Evolutionary conservation across 2,329 filamentous ascomycete genomes (phyloP).

Genomic region (Chaetomium globosum): DNA sequence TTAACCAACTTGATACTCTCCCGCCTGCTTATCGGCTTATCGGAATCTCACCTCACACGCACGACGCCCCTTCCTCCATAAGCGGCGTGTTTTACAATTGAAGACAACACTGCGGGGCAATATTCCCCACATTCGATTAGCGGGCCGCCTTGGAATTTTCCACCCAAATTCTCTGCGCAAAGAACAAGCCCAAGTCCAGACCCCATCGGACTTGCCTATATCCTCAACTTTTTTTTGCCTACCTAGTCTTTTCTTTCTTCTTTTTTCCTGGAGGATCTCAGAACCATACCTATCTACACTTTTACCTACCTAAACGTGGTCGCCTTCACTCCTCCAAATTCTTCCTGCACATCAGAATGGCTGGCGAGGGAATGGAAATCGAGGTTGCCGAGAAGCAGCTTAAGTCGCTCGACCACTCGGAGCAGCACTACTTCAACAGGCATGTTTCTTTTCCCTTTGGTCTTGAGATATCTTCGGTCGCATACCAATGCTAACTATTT

Average conservation of each 20-base stretch:
- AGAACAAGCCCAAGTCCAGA: constrained; percentile 29
- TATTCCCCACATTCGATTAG: constrained; percentile 31
- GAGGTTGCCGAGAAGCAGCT: constrained; percentile 64
- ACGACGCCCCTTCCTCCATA: constrained; percentile 25
- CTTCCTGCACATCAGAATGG: constrained; percentile 42
- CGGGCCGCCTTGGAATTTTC: constrained; percentile 33
- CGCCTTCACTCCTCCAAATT: background rate
- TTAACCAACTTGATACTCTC: background rate
- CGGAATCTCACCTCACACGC: constrained; percentile 5
- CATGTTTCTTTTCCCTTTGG: constrained; percentile 45
- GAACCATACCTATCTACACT: background rate
- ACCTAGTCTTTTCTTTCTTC: constrained; percentile 7
- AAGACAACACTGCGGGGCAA: constrained; percentile 29
- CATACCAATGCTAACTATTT: constrained; percentile 43
- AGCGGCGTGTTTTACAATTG: constrained; percentile 17
- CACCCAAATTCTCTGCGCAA: constrained; percentile 36
- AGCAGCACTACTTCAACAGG: constrained; percentile 99
- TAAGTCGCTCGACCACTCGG: constrained; percentile 82
- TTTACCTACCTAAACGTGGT: background rate
- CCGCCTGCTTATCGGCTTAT: constrained; percentile 1
- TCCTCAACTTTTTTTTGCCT: constrained; percentile 15
- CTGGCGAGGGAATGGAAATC: constrained; percentile 58
- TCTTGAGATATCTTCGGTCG: constrained; percentile 11
- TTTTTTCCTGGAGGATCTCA: background rate
- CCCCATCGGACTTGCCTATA: constrained; percentile 8